Evolutionary conservation across 768 basidiomycete genomes (phyloP).

Genomic region (Podaxis sp.): DNA sequence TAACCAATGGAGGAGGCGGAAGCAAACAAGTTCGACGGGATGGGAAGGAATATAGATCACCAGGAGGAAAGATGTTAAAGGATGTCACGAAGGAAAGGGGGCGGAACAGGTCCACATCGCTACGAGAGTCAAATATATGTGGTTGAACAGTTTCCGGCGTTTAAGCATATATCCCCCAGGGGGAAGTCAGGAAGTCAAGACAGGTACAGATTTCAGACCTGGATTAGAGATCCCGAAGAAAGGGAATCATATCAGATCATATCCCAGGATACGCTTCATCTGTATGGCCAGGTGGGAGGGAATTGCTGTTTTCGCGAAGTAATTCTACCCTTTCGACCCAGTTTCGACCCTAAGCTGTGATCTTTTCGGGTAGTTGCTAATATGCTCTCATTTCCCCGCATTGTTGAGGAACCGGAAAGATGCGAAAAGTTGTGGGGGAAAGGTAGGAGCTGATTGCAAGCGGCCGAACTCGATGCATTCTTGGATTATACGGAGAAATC

Average conservation of each 20-base stretch:
- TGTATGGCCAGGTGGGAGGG: background rate
- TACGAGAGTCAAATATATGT: slow-evolving; percentile 6
- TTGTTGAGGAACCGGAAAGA: background rate
- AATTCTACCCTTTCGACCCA: background rate
- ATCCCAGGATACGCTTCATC: background rate
- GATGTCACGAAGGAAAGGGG: background rate
- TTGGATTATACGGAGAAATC: slow-evolving; percentile 8
- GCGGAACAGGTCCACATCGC: background rate
- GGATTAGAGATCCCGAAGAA: background rate
- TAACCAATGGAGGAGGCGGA: background rate
- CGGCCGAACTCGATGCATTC: background rate
- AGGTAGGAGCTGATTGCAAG: background rate
- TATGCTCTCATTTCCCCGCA: slow-evolving; percentile 6
- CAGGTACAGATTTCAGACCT: background rate
- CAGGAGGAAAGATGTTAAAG: background rate
- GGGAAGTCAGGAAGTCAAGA: background rate
- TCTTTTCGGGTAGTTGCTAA: background rate
- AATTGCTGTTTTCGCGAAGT: background rate
- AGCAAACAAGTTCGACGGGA: background rate
- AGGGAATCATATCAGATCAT: background rate
- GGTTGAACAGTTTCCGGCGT: slow-evolving; percentile 7
- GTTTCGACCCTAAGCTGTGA: background rate
- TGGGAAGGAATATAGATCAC: background rate
- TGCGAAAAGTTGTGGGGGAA: slow-evolving; percentile 4
- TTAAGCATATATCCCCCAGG: slow-evolving; percentile 6